Conservation (phyloP, 257 asterid genomes). For the Solanum infundibuliforme region DNA sequence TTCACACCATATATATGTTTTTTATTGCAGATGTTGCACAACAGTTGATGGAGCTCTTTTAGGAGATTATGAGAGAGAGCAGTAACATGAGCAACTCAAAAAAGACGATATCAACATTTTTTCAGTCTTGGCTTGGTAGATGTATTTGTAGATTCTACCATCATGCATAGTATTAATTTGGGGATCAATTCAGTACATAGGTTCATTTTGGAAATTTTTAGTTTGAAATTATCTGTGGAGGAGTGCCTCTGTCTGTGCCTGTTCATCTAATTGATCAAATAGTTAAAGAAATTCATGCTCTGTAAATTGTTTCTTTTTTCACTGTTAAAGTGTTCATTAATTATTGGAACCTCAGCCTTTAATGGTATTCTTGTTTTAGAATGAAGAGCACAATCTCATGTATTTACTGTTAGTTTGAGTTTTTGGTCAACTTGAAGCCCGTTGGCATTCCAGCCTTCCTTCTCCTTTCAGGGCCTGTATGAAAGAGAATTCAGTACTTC, state of each 20-base stretch:
- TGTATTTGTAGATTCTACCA: slow-evolving; percentile 2
- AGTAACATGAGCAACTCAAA: background rate
- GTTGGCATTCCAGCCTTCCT: background rate
- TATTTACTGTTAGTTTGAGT: background rate
- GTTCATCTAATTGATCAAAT: background rate
- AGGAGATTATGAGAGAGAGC: slow-evolving; percentile 6
- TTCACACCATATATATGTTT: background rate
- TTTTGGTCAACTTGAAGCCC: background rate
- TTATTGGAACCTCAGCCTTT: background rate
- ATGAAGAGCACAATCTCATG: background rate
- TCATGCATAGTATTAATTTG: background rate
- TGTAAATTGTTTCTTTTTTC: background rate
- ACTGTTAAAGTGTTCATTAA: background rate
- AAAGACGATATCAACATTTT: background rate
- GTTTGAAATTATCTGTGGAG: background rate
- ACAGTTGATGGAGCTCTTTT: slow-evolving; percentile 78
- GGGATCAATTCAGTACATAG: background rate
- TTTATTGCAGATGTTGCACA: slow-evolving; percentile 49
- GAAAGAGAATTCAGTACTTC: background rate
- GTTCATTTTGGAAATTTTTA: background rate
- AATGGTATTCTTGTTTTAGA: background rate
- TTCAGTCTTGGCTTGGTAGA: background rate
- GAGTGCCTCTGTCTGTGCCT: background rate
- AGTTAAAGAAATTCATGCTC: background rate
- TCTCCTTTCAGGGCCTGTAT: background rate